Evolutionary conservation across 208 protist genomes (phyloP).

Genomic region (Herpetomonas tarakana): DNA sequence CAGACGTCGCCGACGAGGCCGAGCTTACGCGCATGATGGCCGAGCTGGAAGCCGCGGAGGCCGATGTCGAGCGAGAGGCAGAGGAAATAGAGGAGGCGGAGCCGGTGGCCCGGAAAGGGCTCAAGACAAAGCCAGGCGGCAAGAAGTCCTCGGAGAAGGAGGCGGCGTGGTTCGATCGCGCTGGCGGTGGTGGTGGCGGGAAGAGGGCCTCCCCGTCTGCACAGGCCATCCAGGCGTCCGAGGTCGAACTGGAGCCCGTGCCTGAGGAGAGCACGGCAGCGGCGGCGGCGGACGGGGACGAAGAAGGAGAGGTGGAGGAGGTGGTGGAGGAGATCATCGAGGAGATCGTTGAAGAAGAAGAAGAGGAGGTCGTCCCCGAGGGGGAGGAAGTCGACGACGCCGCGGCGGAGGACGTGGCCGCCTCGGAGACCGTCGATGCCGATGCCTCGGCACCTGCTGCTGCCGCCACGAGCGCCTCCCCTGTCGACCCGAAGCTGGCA

Average conservation of each 20-base stretch:
- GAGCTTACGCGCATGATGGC: neutral
- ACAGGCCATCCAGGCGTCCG: too few relatives aligned
- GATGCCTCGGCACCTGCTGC: conserved; percentile 2
- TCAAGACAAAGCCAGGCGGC: conserved; percentile 1
- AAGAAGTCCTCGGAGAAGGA: neutral
- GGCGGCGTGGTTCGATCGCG: neutral
- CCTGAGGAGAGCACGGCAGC: too few relatives aligned
- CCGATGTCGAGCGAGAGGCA: neutral
- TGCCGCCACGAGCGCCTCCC: conserved; percentile 2
- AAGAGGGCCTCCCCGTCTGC: neutral
- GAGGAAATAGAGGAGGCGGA: conserved; percentile 11
- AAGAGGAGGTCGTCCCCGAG: conserved; percentile 7
- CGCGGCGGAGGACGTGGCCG: conserved; percentile 10
- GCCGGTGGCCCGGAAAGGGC: conserved; percentile 3
- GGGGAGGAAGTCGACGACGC: conserved; percentile 13
- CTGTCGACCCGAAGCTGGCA: conserved; percentile 16
- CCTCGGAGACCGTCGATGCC: conserved; percentile 4
- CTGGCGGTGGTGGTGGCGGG: neutral
- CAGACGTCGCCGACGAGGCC: conserved; percentile 1
- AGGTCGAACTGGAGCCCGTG: too few relatives aligned
- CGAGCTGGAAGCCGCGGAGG: conserved; percentile 11
- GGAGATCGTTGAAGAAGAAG: conserved; percentile 19
- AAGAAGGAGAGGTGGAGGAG: conserved; percentile 15
- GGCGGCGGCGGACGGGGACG: conserved; percentile 6
- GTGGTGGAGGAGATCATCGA: conserved; percentile 19